Percentiles rank a stretch among this genome's conserved stretches.
phyloP scores from a whole-genome alignment of 352 stramenopile genomes.

The Thalassiosira pacifica region DNA sequence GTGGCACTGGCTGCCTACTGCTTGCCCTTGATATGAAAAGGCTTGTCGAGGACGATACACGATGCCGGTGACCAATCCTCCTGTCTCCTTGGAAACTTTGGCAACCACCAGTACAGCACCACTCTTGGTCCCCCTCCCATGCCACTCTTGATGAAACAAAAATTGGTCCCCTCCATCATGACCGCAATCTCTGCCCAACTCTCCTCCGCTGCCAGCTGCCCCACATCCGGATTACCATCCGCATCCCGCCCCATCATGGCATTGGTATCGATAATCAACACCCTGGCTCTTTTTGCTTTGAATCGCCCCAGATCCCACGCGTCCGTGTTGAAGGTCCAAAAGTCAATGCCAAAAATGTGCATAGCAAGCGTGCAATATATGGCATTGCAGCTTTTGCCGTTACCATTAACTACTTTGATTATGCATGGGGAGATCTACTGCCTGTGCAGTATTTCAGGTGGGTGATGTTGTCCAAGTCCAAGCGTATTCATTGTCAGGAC shows the following conservation, averaged over 20 bases:
- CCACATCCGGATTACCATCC: constrained; percentile 75
- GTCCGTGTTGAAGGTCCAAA: constrained; percentile 89
- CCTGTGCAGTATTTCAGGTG: too few species aligned
- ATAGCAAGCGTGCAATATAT: constrained; percentile 85
- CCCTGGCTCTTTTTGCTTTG: constrained; percentile 70
- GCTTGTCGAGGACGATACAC: constrained; percentile 97
- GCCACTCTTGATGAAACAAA: constrained; percentile 80
- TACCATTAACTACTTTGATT: constrained; percentile 89
- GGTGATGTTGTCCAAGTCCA: too few species aligned
- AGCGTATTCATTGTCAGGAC: too few species aligned
- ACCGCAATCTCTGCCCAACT: constrained; percentile 72
- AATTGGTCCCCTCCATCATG: constrained; percentile 72
- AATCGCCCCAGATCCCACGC: constrained; percentile 76
- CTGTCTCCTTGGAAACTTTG: constrained; percentile 90
- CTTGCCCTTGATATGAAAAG: constrained; percentile 95
- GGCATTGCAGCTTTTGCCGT: constrained; percentile 87
- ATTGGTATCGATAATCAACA: constrained; percentile 87
- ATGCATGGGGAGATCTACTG: constrained; percentile 84
- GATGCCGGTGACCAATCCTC: constrained; percentile 95
- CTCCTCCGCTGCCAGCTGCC: constrained; percentile 74
- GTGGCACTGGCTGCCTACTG: constrained; percentile 93
- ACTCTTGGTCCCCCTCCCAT: constrained; percentile 91
- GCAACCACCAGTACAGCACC: constrained; percentile 94
- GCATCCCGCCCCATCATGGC: constrained; percentile 84
- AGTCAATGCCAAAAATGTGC: constrained; percentile 83